Evolutionary conservation across 2,329 filamentous ascomycete genomes (phyloP).

Genomic region (Colletotrichum aenigma): DNA sequence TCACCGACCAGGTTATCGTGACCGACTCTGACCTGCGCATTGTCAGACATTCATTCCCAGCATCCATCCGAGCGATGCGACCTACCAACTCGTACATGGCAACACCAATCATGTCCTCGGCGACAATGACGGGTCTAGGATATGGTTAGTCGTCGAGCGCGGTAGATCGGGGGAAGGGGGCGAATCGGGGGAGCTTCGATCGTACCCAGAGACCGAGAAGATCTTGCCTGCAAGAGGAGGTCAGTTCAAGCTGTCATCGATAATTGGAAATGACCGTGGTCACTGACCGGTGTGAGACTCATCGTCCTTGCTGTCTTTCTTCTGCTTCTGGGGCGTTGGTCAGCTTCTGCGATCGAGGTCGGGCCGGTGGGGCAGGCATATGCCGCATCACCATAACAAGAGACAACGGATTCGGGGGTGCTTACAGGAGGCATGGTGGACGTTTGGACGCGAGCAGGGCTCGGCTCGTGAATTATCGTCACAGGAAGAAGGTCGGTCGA

Average conservation of each 20-base stretch:
- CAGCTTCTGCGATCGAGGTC: slow-evolving; percentile 13
- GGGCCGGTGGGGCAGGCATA: slow-evolving; percentile 7
- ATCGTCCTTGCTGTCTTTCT: slow-evolving; percentile 41
- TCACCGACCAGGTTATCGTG: slow-evolving; percentile 92
- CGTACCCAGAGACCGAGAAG: slow-evolving; percentile 67
- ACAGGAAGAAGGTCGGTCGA: slow-evolving; percentile 24
- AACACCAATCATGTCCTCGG: slow-evolving; percentile 98
- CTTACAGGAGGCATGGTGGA: slow-evolving; percentile 63
- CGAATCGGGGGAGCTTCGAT: slow-evolving; percentile 28
- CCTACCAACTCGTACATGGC: slow-evolving; percentile 98
- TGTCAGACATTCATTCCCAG: slow-evolving; percentile 2
- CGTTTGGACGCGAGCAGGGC: slow-evolving; percentile 29
- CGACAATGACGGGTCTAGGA: slow-evolving; percentile 85
- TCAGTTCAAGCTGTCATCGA: background rate
- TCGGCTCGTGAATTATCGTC: slow-evolving; percentile 14
- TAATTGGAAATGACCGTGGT: background rate
- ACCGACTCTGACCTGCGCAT: slow-evolving; percentile 80
- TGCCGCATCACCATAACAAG: slow-evolving; percentile 13
- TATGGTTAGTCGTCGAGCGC: slow-evolving; percentile 18
- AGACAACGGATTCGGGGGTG: slow-evolving; percentile 24
- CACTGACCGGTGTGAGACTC: slow-evolving; percentile 40
- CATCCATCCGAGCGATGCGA: slow-evolving; percentile 7
- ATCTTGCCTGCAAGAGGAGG: slow-evolving; percentile 55
- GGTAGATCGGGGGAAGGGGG: background rate
- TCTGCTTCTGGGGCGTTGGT: slow-evolving; percentile 23